A percentile compares a stretch with the other conserved stretches of the same genome.
Evolutionary conservation across 2,329 filamentous ascomycete genomes (phyloP).

Genomic region (Cryphonectria nitschkei): DNA sequence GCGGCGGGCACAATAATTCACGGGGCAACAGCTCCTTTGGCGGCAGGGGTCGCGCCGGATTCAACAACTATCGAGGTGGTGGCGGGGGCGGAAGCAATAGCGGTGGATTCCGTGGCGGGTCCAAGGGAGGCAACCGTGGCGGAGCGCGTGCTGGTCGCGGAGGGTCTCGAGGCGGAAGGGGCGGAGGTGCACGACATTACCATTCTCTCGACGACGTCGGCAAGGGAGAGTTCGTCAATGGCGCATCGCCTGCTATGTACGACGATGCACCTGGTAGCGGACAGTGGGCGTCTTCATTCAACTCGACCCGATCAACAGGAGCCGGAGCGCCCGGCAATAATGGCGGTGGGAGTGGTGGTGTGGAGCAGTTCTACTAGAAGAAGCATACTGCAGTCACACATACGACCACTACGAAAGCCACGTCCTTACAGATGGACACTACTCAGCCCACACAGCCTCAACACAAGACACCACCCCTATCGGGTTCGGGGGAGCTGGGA

Average conservation of each 20-base stretch:
- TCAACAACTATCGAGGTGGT: slow-evolving; percentile 46
- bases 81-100: slow-evolving; percentile 13
- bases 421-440: not conserved
- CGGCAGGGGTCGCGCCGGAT: slow-evolving; percentile 41
- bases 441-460: not conserved
- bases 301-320: slow-evolving; percentile 11
- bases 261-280: slow-evolving; percentile 19
- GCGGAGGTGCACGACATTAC: slow-evolving; percentile 57
- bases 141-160: slow-evolving; percentile 46
- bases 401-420: not conserved
- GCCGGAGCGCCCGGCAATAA: slow-evolving; percentile 4
- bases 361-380: slow-evolving; percentile 30
- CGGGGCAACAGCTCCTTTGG: slow-evolving; percentile 33
- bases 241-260: slow-evolving; percentile 26
- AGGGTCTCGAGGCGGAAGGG: slow-evolving; percentile 51
- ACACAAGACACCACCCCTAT: not conserved
- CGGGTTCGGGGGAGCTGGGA: not conserved
- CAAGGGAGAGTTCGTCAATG: slow-evolving; percentile 48
- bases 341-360: slow-evolving; percentile 18
- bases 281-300: slow-evolving; percentile 16
- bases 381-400: slow-evolving; percentile 10
- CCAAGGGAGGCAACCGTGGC: slow-evolving; percentile 14
- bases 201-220: slow-evolving; percentile 70
- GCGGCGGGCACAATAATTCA: slow-evolving; percentile 32
- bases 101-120: slow-evolving; percentile 17